Base-by-base conservation (phyloP, 306 rosid species). In the Trifolium pratense region DNA sequence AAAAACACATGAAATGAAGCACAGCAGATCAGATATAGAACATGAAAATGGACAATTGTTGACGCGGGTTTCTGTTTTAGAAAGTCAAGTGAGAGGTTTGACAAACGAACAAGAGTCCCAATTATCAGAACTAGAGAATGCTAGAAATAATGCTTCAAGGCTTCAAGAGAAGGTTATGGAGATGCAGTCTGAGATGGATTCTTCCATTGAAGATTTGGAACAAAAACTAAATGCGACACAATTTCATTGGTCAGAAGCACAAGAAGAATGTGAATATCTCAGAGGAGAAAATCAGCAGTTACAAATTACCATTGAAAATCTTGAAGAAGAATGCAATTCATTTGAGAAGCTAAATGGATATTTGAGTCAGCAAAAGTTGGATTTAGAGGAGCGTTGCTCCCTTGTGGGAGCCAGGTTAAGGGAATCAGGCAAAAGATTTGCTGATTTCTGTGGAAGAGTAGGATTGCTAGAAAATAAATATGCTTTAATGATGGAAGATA, bases 1-100 rank as follows among this genome's bases (percentile, higher is more conserved):
- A 71, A 70, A 73, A 46, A 81, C 64, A 48, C 55, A 46, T 64
- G 90, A 86, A 74, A 65, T 74, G 75, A 85, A 84, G 78, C 74
- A 75, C 75, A 62, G 66, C 68, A 67, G 70, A 66, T 67, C 71
- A 57, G 87, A 86, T 66, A 58, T 68, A 68, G 84, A 85, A 74
- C 78, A 84, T 42, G 86, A 84, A 75, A 87, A 86, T n/a, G 67
- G 75, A 42, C 77, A 77, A 52, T 79, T 89, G 71, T 78, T 81
- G 7, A 79, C 1, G 43, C 57, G 4, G 6, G 62, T 80, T 43
- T 80, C 90, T 71, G 84, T 64, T 73, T 84, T 89, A 70, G 92
- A 89, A 78, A 84, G 79, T 52, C 87, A 80, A 20, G 53, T 85
- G 73, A 74, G 75, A 66, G 75, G 78, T 69, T 76, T 84, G 85